phyloP scores from a whole-genome alignment of 345 rosid genomes.

The Lepidium didymum region DNA sequence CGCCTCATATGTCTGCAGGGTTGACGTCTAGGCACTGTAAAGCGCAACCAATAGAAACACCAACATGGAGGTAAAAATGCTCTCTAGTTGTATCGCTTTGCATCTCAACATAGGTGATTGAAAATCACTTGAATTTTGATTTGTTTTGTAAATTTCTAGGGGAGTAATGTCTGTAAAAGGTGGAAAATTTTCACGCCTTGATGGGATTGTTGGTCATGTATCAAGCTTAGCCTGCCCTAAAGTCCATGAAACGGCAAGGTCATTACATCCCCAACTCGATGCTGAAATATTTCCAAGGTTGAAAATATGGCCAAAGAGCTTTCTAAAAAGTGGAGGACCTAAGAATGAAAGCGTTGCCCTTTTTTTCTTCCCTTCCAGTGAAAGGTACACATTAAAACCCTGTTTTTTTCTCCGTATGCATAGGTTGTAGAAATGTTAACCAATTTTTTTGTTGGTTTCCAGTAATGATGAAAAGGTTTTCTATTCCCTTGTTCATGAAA shows the following conservation, averaged over 20 bases:
- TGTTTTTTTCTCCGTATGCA: neutral
- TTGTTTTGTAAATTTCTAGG: slow-evolving; percentile 31
- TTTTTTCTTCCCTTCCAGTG: slow-evolving; percentile 50
- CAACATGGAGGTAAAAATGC: slow-evolving; percentile 56
- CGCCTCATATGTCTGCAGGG: neutral
- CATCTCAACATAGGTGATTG: neutral
- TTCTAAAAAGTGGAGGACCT: slow-evolving; percentile 37
- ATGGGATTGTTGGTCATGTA: slow-evolving; percentile 49
- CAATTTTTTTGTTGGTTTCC: slow-evolving; percentile 2
- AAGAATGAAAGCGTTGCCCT: slow-evolving; percentile 48
- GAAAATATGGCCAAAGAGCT: slow-evolving; percentile 55
- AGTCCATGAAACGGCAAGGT: slow-evolving; percentile 41
- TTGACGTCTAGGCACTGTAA: neutral
- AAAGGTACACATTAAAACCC: slow-evolving; percentile 28
- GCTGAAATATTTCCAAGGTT: slow-evolving; percentile 47
- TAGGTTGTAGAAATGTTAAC: neutral
- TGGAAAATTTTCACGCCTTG: slow-evolving; percentile 8
- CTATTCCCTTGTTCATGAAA: slow-evolving; percentile 37
- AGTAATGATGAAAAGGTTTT: slow-evolving; percentile 39
- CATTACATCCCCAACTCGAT: slow-evolving; percentile 35
- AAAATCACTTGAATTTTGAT: slow-evolving; percentile 1
- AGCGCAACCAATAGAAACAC: slow-evolving; percentile 47
- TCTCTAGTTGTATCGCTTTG: neutral
- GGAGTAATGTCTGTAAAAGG: slow-evolving; percentile 37
- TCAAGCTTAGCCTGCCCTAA: slow-evolving; percentile 50